These are phyloP conservation scores for Rhodotorula sp. DNA, from an alignment of 1,284 basidiomycete species.

Conservation along the genomic window DNA sequence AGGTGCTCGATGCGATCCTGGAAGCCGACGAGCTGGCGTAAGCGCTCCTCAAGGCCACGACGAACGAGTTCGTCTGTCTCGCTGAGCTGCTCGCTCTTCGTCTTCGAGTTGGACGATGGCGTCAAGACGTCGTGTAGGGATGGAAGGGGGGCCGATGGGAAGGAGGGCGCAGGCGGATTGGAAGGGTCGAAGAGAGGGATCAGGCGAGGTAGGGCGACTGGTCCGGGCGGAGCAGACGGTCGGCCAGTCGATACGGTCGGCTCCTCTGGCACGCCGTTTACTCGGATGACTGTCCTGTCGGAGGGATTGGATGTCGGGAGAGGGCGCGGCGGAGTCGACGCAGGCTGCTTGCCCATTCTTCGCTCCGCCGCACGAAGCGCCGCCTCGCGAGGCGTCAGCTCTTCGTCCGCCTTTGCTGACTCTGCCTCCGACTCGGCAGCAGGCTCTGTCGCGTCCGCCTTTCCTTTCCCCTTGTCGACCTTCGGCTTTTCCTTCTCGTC, in stretches of 20 bases:
- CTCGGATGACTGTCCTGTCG: background rate
- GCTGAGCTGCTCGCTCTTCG: background rate
- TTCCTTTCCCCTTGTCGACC: slow-evolving; percentile 11
- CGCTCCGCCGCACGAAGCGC: slow-evolving; percentile 30
- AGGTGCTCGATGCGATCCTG: slow-evolving; percentile 30
- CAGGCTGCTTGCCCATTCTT: background rate
- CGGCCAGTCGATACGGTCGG: background rate
- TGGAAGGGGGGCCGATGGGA: slow-evolving; percentile 1
- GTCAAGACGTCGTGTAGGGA: background rate
- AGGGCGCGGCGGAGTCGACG: background rate
- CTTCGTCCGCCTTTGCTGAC: background rate
- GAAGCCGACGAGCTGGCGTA: slow-evolving; percentile 20
- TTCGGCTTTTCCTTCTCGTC: background rate
- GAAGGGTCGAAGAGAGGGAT: slow-evolving; percentile 34
- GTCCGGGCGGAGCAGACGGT: background rate
- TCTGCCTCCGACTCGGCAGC: background rate
- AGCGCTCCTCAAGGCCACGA: slow-evolving; percentile 16
- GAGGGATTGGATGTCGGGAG: background rate
- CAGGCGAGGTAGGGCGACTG: slow-evolving; percentile 18
- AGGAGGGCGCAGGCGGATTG: slow-evolving; percentile 1
- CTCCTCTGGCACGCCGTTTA: background rate
- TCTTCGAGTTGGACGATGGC: background rate
- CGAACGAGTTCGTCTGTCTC: slow-evolving; percentile 13
- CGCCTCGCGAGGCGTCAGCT: slow-evolving; percentile 8
- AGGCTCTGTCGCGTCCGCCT: background rate